Evolutionary conservation across 805 yeast species (phyloP), one percentile per base, ranked within the genome.

Genomic region (Sungouiella thailandica): DNA sequence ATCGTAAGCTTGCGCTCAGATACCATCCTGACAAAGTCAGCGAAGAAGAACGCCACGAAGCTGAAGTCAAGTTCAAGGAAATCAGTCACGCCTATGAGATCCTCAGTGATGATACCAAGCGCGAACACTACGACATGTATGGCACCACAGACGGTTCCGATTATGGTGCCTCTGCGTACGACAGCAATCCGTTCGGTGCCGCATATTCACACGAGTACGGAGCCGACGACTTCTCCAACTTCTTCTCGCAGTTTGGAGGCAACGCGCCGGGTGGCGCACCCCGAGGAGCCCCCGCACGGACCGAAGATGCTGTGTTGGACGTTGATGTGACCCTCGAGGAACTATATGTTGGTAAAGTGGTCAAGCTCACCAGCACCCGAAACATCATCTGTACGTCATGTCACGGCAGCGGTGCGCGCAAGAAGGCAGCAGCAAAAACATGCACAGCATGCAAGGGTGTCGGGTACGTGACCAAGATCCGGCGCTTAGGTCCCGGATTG

Each of bases 21-120:
- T 76, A 80, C 49, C 97, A 90, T 58, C 97, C 97, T 0, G 97
- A 90, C 57, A 90, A 93, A 54, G 88, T 77, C 2, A 55, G 76
- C 0, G 85, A 78, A 44, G 76, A 74, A 7, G 77, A 76, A 15
- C 67, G 93, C 39, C 80, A 69, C 11, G 74, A 65, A 13, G 83
- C 95, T 3, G 97, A 87, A 57, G 64, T 72, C 41, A 74, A 71
- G 52, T 90, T 90, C 60, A 90, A 90, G 56, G 89, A 82, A 47
- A 75, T 90, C 37, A 73, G 81, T 13, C 83, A 81, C 40, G 97
- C 97, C 0, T 90, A 90, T 55, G 95, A 87, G 52, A 65, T 83
- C 3, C 61, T 90, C 38, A 75, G 77, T 18, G 95, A 89, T 54
- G 94, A 79, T 22, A 69, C 58, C 8, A 72, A 66, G 46, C 60